Evolutionary conservation across 2,329 filamentous ascomycete genomes (phyloP).

Genomic region (Botrytis deweyae): DNA sequence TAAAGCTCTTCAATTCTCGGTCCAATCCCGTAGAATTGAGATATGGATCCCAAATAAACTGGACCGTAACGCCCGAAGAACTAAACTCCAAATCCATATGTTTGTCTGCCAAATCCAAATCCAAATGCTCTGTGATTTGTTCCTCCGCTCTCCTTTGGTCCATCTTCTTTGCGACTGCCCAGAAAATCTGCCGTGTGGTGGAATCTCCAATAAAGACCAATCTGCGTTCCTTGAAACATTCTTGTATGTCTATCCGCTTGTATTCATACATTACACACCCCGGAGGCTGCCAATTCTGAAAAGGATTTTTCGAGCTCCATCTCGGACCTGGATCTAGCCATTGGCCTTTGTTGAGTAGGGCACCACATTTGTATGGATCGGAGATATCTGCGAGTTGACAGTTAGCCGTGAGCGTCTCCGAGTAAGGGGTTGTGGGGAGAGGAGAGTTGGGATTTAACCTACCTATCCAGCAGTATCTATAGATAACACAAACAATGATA

Average conservation of each 20-base stretch:
- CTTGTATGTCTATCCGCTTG: slow-evolving; percentile 49
- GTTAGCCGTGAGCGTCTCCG: not conserved
- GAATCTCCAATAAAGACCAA: slow-evolving; percentile 63
- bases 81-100: slow-evolving; percentile 48
- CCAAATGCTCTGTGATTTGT: slow-evolving; percentile 41
- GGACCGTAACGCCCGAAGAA: slow-evolving; percentile 47
- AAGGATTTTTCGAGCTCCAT: slow-evolving; percentile 36
- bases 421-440: not conserved
- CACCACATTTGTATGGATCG: slow-evolving; percentile 55
- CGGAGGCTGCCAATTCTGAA: slow-evolving; percentile 57
- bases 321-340: slow-evolving; percentile 46
- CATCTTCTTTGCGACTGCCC: slow-evolving; percentile 53
- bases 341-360: slow-evolving; percentile 50
- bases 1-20: slow-evolving; percentile 44
- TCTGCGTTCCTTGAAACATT: slow-evolving; percentile 52
- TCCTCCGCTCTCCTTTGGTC: slow-evolving; percentile 43
- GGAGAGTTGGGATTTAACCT: not conserved
- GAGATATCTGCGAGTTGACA: slow-evolving; percentile 28
- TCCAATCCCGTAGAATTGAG: slow-evolving; percentile 51
- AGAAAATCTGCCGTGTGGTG: slow-evolving; percentile 59
- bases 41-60: slow-evolving; percentile 64
- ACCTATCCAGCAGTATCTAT: slow-evolving; percentile 39
- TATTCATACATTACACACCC: slow-evolving; percentile 61
- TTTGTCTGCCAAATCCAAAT: slow-evolving; percentile 41
- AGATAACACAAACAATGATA: slow-evolving; percentile 32